Conservation (phyloP, 768 basidiomycete species). For the Boletus barrowsii region DNA sequence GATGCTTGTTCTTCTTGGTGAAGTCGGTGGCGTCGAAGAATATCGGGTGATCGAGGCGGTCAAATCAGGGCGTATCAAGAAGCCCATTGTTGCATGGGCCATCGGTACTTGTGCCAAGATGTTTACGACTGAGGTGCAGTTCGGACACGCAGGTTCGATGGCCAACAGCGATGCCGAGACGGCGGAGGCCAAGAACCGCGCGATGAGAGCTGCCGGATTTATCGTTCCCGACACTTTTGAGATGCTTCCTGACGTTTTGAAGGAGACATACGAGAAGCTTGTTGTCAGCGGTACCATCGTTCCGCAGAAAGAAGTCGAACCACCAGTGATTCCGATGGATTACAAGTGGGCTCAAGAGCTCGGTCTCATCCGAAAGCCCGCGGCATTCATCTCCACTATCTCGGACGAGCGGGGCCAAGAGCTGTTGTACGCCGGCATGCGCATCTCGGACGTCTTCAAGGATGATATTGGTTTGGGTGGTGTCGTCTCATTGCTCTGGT, state of each 20-base stretch:
- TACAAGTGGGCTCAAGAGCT: conserved; percentile 99
- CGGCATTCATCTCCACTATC: conserved; percentile 98
- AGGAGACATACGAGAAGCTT: conserved; percentile 81
- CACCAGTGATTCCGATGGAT: conserved; percentile 99
- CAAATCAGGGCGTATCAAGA: conserved; percentile 88
- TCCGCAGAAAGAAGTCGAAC: conserved; percentile 76
- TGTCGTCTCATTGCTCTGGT: conserved; percentile 95
- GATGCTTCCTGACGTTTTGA: conserved; percentile 83
- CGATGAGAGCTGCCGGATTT: conserved; percentile 94
- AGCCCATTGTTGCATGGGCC: conserved; percentile 99
- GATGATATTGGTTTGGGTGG: conserved; percentile 96
- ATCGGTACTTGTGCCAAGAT: conserved; percentile 99
- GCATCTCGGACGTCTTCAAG: conserved; percentile 98
- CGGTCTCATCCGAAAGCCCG: conserved; percentile 97
- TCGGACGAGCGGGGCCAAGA: conserved; percentile 99
- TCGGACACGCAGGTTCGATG: conserved; percentile 98
- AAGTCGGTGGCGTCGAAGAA: conserved; percentile 98
- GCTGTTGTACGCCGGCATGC: conserved; percentile 97
- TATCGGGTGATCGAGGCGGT: conserved; percentile 99
- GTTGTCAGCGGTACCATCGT: conserved; percentile 65
- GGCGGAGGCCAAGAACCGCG: conserved; percentile 95
- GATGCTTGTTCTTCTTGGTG: conserved; percentile 97
- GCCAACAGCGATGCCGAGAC: conserved; percentile 98
- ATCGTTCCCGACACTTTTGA: conserved; percentile 98
- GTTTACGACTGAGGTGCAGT: conserved; percentile 99